phyloP scores from a whole-genome alignment of 2,329 filamentous ascomycete genomes.

The Aspergillus fumigatus region DNA sequence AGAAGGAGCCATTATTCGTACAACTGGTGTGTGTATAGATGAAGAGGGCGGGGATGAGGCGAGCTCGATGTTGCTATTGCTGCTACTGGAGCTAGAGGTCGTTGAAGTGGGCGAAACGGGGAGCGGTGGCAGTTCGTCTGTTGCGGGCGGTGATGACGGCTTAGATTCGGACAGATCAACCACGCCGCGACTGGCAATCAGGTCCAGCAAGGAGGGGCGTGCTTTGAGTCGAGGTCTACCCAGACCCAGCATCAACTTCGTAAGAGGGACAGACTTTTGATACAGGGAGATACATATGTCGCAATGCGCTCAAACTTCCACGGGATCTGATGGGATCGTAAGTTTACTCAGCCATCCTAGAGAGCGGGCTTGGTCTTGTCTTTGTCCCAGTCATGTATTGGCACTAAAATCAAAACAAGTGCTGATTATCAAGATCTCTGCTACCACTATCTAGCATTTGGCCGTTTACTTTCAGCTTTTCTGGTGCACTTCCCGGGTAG shows the following conservation, averaged over 20 bases:
- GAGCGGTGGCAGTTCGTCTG: conserved; percentile 43
- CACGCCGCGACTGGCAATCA: conserved; percentile 40
- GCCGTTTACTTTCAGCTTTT: not conserved
- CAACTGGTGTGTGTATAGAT: conserved; percentile 20
- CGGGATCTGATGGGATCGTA: not conserved
- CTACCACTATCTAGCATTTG: not conserved
- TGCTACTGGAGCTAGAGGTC: conserved; percentile 15
- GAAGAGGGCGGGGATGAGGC: conserved; percentile 18
- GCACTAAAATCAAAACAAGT: not conserved
- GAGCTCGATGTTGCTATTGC: conserved; percentile 13
- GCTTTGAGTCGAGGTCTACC: conserved; percentile 53
- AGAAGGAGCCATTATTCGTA: conserved; percentile 41
- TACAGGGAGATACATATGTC: not conserved
- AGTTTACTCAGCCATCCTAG: conserved; percentile 10
- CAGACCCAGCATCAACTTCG: conserved; percentile 49
- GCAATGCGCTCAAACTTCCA: not conserved
- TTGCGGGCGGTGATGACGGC: conserved; percentile 33
- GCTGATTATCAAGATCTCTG: not conserved
- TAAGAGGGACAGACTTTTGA: not conserved
- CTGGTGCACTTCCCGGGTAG: not conserved
- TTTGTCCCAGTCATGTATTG: not conserved
- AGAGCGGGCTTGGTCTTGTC: not conserved
- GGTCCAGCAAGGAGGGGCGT: conserved; percentile 59
- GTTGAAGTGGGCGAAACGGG: conserved; percentile 39
- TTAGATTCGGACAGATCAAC: conserved; percentile 13